Conservation (phyloP, 2,329 filamentous ascomycete species). For the Hansfordia pulvinata region DNA sequence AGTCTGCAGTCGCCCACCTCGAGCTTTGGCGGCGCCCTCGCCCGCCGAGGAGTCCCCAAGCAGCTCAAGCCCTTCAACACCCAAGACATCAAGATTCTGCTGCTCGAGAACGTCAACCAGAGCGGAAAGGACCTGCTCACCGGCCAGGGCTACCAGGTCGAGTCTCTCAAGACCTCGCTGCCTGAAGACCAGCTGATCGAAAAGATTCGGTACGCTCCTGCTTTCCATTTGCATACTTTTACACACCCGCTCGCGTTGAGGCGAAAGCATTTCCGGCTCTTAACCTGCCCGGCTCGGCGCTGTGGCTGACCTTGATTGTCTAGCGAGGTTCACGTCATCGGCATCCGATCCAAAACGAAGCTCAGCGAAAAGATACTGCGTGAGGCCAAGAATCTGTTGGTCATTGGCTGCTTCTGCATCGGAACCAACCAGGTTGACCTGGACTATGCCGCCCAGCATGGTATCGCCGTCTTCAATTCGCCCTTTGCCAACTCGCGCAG, state of each 20-base stretch:
- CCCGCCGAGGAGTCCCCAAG: conserved; percentile 40
- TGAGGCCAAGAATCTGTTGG: conserved; percentile 87
- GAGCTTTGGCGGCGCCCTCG: conserved; percentile 39
- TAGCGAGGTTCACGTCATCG: conserved; percentile 92
- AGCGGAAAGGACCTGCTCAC: conserved; percentile 73
- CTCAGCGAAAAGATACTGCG: conserved; percentile 72
- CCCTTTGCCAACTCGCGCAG: conserved; percentile 96
- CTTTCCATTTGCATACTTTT: too few relatives aligned
- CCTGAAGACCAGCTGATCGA: conserved; percentile 89
- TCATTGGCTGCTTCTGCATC: conserved; percentile 97
- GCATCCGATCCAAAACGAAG: conserved; percentile 96
- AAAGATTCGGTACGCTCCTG: conserved; percentile 65
- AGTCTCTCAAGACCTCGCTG: conserved; percentile 76
- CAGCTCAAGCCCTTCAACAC: conserved; percentile 91
- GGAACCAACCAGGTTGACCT: conserved; percentile 93
- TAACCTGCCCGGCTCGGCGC: too few relatives aligned
- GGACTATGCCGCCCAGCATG: conserved; percentile 65
- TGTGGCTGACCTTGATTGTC: too few relatives aligned
- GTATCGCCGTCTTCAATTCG: conserved; percentile 97
- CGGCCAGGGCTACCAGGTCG: conserved; percentile 89
- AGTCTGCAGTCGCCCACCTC: conserved; percentile 57
- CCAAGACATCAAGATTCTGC: conserved; percentile 88
- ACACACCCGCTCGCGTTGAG: too few relatives aligned
- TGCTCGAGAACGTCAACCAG: conserved; percentile 92
- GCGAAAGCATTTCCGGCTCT: too few relatives aligned